Percentiles rank a stretch among this genome's conserved stretches.
phyloP scores from a whole-genome alignment of 2,329 filamentous ascomycete species.

The Cadophora malorum region DNA sequence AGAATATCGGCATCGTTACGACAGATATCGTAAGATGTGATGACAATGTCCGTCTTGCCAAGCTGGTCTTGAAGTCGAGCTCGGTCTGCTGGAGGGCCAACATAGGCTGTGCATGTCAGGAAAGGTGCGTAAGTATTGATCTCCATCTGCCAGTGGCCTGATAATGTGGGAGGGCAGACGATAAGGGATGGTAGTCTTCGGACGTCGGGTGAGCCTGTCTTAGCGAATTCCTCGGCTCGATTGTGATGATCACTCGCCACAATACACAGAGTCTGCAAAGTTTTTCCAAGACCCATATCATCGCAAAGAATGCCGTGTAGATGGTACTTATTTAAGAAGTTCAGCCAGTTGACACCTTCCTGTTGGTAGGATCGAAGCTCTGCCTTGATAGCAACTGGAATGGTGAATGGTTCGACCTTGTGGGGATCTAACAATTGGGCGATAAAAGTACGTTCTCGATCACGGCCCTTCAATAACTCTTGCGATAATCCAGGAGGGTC shows the following conservation, averaged over 20 bases:
- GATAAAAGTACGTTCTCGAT: slow-evolving; percentile 95
- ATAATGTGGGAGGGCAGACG: slow-evolving; percentile 93
- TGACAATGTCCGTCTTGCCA: slow-evolving; percentile 84
- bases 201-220: slow-evolving; percentile 78
- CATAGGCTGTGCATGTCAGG: slow-evolving; percentile 86
- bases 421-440: slow-evolving; percentile 94
- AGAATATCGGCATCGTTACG: slow-evolving; percentile 92
- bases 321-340: slow-evolving; percentile 97
- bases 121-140: slow-evolving; percentile 96
- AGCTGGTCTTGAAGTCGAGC: slow-evolving; percentile 73
- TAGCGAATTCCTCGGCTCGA: slow-evolving; percentile 86
- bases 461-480: slow-evolving; percentile 85
- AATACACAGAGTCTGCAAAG: slow-evolving; percentile 95
- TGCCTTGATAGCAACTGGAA: slow-evolving; percentile 96
- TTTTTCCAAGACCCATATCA: slow-evolving; percentile 99
- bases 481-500: slow-evolving; percentile 93
- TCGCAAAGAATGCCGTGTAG: slow-evolving; percentile 98
- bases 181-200: slow-evolving; percentile 88
- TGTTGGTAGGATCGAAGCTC: slow-evolving; percentile 97
- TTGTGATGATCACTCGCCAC: slow-evolving; percentile 97
- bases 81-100: slow-evolving; percentile 85
- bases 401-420: slow-evolving; percentile 92
- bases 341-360: slow-evolving; percentile 97
- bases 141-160: slow-evolving; percentile 98
- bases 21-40: slow-evolving; percentile 98